Evolutionary conservation across 345 rosid species (phyloP).

Genomic region (Acer negundo): DNA sequence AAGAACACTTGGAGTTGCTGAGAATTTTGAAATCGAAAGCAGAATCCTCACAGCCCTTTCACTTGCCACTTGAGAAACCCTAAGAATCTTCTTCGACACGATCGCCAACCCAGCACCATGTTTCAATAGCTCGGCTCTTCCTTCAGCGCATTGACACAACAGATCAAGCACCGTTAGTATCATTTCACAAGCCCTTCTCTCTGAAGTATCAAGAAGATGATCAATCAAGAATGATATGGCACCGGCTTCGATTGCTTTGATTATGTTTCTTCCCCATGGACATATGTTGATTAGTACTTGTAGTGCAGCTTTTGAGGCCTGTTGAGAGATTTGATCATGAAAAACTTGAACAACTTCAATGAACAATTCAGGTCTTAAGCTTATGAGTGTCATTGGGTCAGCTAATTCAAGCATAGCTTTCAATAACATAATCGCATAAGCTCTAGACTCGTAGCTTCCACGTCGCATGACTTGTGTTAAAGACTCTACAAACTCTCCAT

Average conservation of each 20-base stretch:
- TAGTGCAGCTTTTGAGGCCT: constrained; percentile 64
- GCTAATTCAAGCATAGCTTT: constrained; percentile 53
- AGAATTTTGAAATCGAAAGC: constrained; percentile 57
- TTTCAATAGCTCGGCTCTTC: constrained; percentile 63
- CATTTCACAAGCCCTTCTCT: constrained; percentile 53
- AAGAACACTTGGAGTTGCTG: constrained; percentile 46
- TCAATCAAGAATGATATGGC: constrained; percentile 53
- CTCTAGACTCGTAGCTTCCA: constrained; percentile 51
- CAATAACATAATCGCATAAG: constrained; percentile 46
- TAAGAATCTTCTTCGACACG: constrained; percentile 72
- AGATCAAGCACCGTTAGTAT: constrained; percentile 51
- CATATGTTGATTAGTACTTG: constrained; percentile 44
- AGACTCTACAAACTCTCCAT: constrained; percentile 49
- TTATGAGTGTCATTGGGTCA: constrained; percentile 54
- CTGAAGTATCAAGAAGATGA: constrained; percentile 63
- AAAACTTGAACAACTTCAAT: constrained; percentile 50
- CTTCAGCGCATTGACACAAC: constrained; percentile 73
- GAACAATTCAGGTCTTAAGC: constrained; percentile 40
- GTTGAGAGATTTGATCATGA: constrained; percentile 52
- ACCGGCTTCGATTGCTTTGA: constrained; percentile 64
- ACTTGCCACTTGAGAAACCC: constrained; percentile 62
- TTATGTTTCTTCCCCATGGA: constrained; percentile 75
- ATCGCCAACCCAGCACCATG: constrained; percentile 75
- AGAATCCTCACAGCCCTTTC: constrained; percentile 69
- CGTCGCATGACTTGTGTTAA: constrained; percentile 51